Evolutionary conservation across 345 rosid species (phyloP).

Genomic region (Ceriops decandra): DNA sequence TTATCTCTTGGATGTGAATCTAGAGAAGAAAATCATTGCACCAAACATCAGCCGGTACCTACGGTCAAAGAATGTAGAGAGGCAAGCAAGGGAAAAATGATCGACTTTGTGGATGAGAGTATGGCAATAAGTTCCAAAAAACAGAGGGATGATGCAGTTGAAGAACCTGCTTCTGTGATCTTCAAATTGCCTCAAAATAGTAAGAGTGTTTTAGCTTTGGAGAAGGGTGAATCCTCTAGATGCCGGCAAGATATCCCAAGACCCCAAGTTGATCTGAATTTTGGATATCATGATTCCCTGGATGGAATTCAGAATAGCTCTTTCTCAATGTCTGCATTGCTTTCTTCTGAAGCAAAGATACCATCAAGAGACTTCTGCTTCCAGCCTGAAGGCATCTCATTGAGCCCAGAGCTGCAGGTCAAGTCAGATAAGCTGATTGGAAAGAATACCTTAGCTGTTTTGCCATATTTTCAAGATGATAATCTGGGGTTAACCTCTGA

Average conservation of each 20-base stretch:
- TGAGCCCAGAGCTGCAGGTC: constrained; percentile 24
- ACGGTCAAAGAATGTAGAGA: constrained; percentile 15
- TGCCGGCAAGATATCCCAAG: background rate
- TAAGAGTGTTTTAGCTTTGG: constrained; percentile 13
- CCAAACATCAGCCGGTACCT: constrained; percentile 4
- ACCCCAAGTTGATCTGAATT: background rate
- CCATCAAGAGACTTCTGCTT: constrained; percentile 21
- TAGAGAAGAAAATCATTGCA: constrained; percentile 12
- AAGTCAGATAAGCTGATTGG: constrained; percentile 24
- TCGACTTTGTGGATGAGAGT: constrained; percentile 23
- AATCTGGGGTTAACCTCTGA: constrained; percentile 42
- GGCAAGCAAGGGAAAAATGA: constrained; percentile 21
- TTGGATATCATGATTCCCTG: constrained; percentile 7
- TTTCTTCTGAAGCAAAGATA: constrained; percentile 20
- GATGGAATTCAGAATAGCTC: constrained; percentile 3
- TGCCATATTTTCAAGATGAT: constrained; percentile 23
- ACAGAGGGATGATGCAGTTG: constrained; percentile 26
- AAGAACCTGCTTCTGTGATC: constrained; percentile 26
- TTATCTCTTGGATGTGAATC: constrained; percentile 7
- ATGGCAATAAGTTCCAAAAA: constrained; percentile 14
- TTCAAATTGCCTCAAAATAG: constrained; percentile 21
- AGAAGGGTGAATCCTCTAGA: constrained; percentile 18
- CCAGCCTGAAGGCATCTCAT: constrained; percentile 16
- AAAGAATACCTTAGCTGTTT: constrained; percentile 23
- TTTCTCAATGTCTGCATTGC: constrained; percentile 6